Percentiles rank a stretch among this genome's conserved stretches.
These are phyloP conservation scores for Agrocybe praecox DNA, from an alignment of 768 basidiomycete species.

Conservation along the genomic window DNA sequence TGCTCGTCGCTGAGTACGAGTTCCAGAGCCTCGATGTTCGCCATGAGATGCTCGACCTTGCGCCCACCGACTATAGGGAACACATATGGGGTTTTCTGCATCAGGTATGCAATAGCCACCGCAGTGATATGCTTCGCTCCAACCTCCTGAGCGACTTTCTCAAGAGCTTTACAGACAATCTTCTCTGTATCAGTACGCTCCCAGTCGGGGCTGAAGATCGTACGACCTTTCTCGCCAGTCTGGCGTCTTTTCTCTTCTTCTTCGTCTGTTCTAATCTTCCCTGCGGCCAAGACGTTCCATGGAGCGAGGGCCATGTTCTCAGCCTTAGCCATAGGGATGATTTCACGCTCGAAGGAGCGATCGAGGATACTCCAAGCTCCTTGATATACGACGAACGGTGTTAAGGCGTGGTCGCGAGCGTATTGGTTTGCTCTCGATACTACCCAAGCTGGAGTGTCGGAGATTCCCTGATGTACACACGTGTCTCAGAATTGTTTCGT, in stretches of 20 bases:
- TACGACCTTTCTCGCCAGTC: constrained; percentile 44
- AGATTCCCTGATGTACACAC: constrained; percentile 29
- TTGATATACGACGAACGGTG: constrained; percentile 58
- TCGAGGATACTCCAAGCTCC: constrained; percentile 44
- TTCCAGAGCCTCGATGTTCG: constrained; percentile 54
- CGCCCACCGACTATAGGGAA: constrained; percentile 56
- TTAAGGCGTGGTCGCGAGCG: constrained; percentile 46
- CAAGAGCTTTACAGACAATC: constrained; percentile 44
- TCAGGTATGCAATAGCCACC: constrained; percentile 57
- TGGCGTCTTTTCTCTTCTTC: constrained; percentile 29
- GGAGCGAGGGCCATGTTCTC: constrained; percentile 39
- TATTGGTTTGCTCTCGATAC: constrained; percentile 51
- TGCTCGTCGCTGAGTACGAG: constrained; percentile 48
- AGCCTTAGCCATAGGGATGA: constrained; percentile 46
- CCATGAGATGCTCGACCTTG: constrained; percentile 54
- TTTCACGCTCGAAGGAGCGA: constrained; percentile 54
- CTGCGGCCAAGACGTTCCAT: constrained; percentile 33
- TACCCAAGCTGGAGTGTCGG: constrained; percentile 50
- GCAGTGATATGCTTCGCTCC: constrained; percentile 50
- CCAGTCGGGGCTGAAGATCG: constrained; percentile 35
- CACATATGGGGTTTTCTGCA: constrained; percentile 56
- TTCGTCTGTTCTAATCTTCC: constrained; percentile 60
- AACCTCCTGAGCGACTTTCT: constrained; percentile 51
- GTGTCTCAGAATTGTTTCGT: neutral
- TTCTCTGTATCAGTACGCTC: constrained; percentile 46